phyloP scores from a whole-genome alignment of 805 yeast genomes.

The Wickerhamomyces silvicola region DNA sequence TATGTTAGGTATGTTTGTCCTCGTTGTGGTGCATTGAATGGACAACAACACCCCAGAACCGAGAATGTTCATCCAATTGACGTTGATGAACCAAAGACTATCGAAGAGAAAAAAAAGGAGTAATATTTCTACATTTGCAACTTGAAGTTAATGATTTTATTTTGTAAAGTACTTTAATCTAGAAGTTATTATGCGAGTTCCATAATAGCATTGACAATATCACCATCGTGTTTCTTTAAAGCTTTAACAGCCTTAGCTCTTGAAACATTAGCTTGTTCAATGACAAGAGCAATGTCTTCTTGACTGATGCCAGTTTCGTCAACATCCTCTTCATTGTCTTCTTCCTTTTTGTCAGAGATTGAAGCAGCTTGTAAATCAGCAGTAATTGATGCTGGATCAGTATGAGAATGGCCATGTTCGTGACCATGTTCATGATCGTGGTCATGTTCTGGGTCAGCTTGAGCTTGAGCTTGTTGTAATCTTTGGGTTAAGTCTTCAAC shows the following conservation, averaged over 20 bases:
- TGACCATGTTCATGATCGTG: slow-evolving; percentile 48
- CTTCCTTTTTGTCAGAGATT: slow-evolving; percentile 37
- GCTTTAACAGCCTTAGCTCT: slow-evolving; percentile 90
- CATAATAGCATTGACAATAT: slow-evolving; percentile 95
- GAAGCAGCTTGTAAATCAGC: slow-evolving; percentile 75
- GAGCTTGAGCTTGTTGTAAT: slow-evolving; percentile 72
- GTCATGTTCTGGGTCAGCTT: slow-evolving; percentile 41
- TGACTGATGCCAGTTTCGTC: slow-evolving; percentile 82
- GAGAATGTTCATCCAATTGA: neutral
- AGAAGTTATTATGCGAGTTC: slow-evolving; percentile 39
- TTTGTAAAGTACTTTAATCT: neutral
- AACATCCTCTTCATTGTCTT: slow-evolving; percentile 63
- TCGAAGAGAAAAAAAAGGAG: no score
- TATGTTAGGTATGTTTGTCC: slow-evolving; percentile 58
- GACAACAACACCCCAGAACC: no score
- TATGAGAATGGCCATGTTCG: slow-evolving; percentile 44
- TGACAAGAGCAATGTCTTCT: slow-evolving; percentile 78
- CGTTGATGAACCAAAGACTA: no score
- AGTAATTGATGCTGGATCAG: slow-evolving; percentile 73
- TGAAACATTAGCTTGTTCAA: slow-evolving; percentile 87
- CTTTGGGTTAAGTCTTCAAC: slow-evolving; percentile 89
- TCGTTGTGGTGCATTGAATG: slow-evolving; percentile 44
- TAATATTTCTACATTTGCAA: no score
- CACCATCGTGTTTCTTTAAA: slow-evolving; percentile 81
- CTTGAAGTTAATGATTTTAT: no score